A percentile compares a stretch with the other conserved stretches of the same genome.
Evolutionary conservation across 257 asterid species (phyloP).

Genomic region (Forsythia suspensa): DNA sequence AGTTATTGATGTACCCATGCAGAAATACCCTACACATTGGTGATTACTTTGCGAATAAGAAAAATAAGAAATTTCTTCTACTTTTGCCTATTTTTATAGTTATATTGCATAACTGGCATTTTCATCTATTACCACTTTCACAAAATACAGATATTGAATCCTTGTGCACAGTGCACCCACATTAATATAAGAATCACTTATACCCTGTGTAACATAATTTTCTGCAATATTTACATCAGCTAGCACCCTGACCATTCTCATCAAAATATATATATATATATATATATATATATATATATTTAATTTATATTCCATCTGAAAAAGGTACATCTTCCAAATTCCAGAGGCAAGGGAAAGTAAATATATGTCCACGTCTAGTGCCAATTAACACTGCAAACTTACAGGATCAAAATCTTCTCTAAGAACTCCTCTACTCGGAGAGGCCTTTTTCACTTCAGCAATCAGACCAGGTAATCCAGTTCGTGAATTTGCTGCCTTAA

Average conservation of each 20-base stretch:
- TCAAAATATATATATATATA: too few species aligned
- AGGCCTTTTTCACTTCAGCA: conserved; percentile 96
- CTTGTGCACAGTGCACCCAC: neutral
- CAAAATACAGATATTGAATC: neutral
- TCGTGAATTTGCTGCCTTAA: conserved; percentile 58
- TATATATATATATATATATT: too few species aligned
- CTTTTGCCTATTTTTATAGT: too few species aligned
- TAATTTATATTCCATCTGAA: neutral
- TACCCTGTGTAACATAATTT: neutral
- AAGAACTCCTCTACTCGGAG: conserved; percentile 84
- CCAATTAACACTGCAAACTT: conserved; percentile 27
- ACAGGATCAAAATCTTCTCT: conserved; percentile 91
- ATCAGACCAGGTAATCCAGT: conserved; percentile 80
- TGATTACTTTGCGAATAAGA: neutral
- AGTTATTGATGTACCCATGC: neutral
- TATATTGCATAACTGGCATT: too few species aligned
- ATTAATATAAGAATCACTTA: neutral
- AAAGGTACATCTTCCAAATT: neutral
- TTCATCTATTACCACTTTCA: too few species aligned
- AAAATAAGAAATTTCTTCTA: neutral
- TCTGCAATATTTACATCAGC: neutral
- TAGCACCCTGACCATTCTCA: neutral
- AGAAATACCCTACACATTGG: neutral
- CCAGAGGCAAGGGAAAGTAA: neutral
- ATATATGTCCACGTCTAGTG: neutral